Evolutionary conservation across 2,329 filamentous ascomycete species (phyloP).

Genomic region (Beauveria sp.): DNA sequence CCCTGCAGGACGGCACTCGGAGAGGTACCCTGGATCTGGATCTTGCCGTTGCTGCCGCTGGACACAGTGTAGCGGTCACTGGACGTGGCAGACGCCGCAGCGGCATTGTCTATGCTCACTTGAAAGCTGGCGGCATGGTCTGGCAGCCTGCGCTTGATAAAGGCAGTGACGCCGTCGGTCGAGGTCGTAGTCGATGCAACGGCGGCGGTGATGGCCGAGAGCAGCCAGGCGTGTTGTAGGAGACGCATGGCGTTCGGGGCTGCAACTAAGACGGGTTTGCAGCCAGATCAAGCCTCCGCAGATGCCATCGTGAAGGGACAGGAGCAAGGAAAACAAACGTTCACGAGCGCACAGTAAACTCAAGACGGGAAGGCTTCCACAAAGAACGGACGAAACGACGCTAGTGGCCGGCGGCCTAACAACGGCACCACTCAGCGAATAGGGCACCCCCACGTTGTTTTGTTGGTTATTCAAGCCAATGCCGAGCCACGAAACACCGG

Average conservation of each 20-base stretch:
- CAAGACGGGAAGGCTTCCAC: neutral
- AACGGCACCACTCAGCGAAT: neutral
- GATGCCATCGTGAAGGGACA: neutral
- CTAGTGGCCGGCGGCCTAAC: neutral
- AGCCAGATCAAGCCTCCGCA: neutral
- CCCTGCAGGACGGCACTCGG: slow-evolving; percentile 15
- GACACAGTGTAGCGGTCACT: slow-evolving; percentile 14
- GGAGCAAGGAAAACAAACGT: neutral
- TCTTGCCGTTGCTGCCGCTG: slow-evolving; percentile 14
- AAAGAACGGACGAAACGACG: neutral
- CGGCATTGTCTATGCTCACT: slow-evolving; percentile 2
- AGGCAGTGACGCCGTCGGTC: slow-evolving; percentile 12
- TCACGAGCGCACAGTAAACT: neutral
- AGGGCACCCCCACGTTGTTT: neutral
- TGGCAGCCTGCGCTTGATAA: slow-evolving; percentile 15
- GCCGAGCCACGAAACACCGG: neutral
- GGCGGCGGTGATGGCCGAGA: neutral
- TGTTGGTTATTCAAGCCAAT: neutral
- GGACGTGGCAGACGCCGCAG: neutral
- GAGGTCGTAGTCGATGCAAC: neutral
- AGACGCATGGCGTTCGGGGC: neutral
- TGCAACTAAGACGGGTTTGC: too few species aligned
- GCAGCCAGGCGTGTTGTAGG: neutral
- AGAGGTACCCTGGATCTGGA: slow-evolving; percentile 14
- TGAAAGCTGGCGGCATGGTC: slow-evolving; percentile 14